Base-by-base conservation (phyloP, 2,329 filamentous ascomycete species). In the Trichoderma sp. region DNA sequence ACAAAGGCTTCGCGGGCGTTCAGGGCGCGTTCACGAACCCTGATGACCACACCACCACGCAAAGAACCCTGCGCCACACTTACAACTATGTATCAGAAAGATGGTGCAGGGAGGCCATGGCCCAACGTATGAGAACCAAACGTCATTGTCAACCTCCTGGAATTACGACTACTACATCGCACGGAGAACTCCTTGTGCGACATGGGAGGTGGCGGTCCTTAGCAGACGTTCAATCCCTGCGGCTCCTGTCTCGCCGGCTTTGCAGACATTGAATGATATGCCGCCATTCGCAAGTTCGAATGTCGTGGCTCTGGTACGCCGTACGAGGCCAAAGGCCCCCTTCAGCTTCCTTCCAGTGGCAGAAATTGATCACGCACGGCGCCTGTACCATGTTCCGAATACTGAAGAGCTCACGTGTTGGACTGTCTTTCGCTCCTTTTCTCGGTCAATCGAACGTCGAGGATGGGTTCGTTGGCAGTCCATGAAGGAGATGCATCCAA, bases 101-200 rank as follows among this genome's bases (percentile, higher is more conserved):
- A 44, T 55, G 15, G 41, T 55, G 48, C 50, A 63, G 60, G 60
- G 60, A 45, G 60, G 44, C 26, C 15, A 39, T 55, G 39, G 50
- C 19, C 41, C 39, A 47, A 47, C 45, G 26, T 54, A 28, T 63
- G 28, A 54, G 45, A 19, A 54, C 30, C 34, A 50, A 28, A 34
- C 26, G 43, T 19, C 41, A 30, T 45, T 43, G 21, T 41, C 12
- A 51, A 52, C 39, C 58, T 60, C 45, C 57, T 52, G 12, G 28
- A 34, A 52, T 43, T 43, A 3, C 10, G 30, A 10, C 34, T 39
- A 39, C 34, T 14, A 39, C 34, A 39, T 39, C 34, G 9, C 14
- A 34, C 30, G 30, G 30, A 34, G 30, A 10, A 39, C 34, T 39
- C 34, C 56, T 30, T 45, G 24, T 39, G 9, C 24, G n/a, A 15